These are phyloP conservation scores for Ramalina peruviana DNA, from an alignment of 495 filamentous ascomycete species.

Conservation along the genomic window DNA sequence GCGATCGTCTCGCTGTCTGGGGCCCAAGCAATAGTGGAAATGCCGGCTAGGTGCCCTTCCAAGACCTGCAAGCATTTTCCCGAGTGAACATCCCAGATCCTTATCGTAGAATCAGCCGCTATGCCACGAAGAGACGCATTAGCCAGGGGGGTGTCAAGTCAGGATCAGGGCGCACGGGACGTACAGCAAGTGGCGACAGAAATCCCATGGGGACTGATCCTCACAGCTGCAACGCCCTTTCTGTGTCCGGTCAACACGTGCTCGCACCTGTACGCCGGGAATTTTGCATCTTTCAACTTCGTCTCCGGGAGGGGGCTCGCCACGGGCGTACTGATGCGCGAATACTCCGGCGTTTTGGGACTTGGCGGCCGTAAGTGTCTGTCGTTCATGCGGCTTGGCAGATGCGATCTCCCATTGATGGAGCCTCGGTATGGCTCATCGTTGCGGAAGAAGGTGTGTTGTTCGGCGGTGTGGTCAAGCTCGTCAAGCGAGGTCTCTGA, in stretches of 20 bases:
- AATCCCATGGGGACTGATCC: slow-evolving; percentile 76
- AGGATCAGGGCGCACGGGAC: slow-evolving; percentile 11
- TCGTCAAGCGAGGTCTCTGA: slow-evolving; percentile 32
- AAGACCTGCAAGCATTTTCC: slow-evolving; percentile 72
- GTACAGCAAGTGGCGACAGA: slow-evolving; percentile 80
- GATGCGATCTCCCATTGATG: not conserved
- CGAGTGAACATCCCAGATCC: slow-evolving; percentile 74
- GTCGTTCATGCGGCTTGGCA: not conserved
- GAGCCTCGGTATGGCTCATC: slow-evolving; percentile 1
- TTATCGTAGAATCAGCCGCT: slow-evolving; percentile 78
- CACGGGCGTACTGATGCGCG: slow-evolving; percentile 12
- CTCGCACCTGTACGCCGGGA: slow-evolving; percentile 44
- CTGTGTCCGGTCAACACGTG: slow-evolving; percentile 62
- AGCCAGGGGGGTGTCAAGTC: not conserved
- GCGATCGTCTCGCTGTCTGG: slow-evolving; percentile 77
- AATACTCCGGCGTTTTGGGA: slow-evolving; percentile 9
- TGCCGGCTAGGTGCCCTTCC: slow-evolving; percentile 85
- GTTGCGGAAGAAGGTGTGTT: slow-evolving; percentile 11
- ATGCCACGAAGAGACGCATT: slow-evolving; percentile 2
- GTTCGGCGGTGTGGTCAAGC: slow-evolving; percentile 12
- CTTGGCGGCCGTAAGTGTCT: not conserved
- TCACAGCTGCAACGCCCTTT: slow-evolving; percentile 67
- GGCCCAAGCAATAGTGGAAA: slow-evolving; percentile 81
- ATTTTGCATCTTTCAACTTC: slow-evolving; percentile 6
- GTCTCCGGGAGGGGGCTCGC: slow-evolving; percentile 5